These are phyloP conservation scores for Phanerochaete sordida DNA, from an alignment of 768 basidiomycete genomes.

Conservation along the genomic window DNA sequence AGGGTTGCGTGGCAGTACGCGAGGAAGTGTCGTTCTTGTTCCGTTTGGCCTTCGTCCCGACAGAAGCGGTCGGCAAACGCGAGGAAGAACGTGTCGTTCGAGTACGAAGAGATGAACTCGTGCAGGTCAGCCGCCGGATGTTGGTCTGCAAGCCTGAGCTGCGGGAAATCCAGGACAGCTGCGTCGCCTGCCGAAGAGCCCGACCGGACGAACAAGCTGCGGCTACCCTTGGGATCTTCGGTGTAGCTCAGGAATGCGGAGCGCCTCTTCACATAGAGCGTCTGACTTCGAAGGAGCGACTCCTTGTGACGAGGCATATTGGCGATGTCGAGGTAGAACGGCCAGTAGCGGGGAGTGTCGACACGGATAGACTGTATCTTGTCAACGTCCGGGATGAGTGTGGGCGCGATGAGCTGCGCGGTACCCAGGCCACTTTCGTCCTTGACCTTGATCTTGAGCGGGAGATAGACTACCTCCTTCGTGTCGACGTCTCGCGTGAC, in stretches of 20 bases:
- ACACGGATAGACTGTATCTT: slow-evolving; percentile 78
- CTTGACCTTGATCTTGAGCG: slow-evolving; percentile 79
- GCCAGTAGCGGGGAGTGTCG: slow-evolving; percentile 95
- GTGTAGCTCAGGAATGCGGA: slow-evolving; percentile 92
- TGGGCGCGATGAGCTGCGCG: slow-evolving; percentile 85
- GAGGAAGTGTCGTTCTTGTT: slow-evolving; percentile 59
- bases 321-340: slow-evolving; percentile 79
- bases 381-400: slow-evolving; percentile 86
- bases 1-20: slow-evolving; percentile 73
- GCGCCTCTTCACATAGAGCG: slow-evolving; percentile 87
- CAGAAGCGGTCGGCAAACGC: slow-evolving; percentile 81
- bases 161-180: slow-evolving; percentile 82
- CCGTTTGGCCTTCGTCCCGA: slow-evolving; percentile 54
- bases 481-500: slow-evolving; percentile 92
- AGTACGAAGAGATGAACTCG: slow-evolving; percentile 85
- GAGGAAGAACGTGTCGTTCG: slow-evolving; percentile 75
- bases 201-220: slow-evolving; percentile 86
- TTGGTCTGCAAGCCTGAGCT: slow-evolving; percentile 59
- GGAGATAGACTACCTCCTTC: slow-evolving; percentile 86
- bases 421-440: slow-evolving; percentile 62
- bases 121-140: slow-evolving; percentile 73
- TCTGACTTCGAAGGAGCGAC: slow-evolving; percentile 70
- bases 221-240: slow-evolving; percentile 90
- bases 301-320: slow-evolving; percentile 64
- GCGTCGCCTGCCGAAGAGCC: slow-evolving; percentile 83